These are phyloP conservation scores for Protomyces macrosporus DNA, from an alignment of 1,139 yeast species.

Conservation along the genomic window DNA sequence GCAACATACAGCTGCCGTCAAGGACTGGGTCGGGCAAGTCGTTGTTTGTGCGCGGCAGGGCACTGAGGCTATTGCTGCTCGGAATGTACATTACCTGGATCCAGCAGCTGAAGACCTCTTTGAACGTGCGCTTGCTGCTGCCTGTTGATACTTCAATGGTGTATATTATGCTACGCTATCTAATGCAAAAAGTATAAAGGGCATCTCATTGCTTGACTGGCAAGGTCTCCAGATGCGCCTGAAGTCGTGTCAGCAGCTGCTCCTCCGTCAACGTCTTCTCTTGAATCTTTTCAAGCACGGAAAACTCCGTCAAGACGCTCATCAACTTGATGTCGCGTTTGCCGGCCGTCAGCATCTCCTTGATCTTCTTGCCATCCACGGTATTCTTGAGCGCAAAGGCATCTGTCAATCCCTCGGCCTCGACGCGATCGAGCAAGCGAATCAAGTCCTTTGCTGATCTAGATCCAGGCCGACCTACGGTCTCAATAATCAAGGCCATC, in stretches of 20 bases:
- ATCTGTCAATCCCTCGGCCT: background rate
- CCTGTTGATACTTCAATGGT: too few species aligned
- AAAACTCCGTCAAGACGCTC: constrained; percentile 14
- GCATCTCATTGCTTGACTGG: background rate
- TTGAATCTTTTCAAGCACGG: constrained; percentile 8
- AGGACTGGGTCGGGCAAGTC: constrained; percentile 19
- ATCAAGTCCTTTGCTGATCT: background rate
- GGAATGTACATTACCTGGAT: background rate
- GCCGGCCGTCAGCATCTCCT: background rate
- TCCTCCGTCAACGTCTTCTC: constrained; percentile 2
- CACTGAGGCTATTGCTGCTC: background rate
- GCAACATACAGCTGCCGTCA: background rate
- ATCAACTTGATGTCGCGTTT: constrained; percentile 13
- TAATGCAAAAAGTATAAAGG: too few species aligned
- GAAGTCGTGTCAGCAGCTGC: background rate
- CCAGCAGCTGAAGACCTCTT: background rate
- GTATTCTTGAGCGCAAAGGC: constrained; percentile 4
- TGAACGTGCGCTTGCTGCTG: background rate
- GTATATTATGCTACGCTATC: too few species aligned
- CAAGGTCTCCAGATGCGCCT: background rate
- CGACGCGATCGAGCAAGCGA: constrained; percentile 1
- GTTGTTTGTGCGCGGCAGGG: background rate
- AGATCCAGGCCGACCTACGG: background rate
- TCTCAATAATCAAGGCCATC: background rate
- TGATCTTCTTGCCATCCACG: constrained; percentile 19